A percentile compares a stretch with the other conserved stretches of the same genome.
Conservation (phyloP, 208 protist species). For the Porcisia hertigi region DNA sequence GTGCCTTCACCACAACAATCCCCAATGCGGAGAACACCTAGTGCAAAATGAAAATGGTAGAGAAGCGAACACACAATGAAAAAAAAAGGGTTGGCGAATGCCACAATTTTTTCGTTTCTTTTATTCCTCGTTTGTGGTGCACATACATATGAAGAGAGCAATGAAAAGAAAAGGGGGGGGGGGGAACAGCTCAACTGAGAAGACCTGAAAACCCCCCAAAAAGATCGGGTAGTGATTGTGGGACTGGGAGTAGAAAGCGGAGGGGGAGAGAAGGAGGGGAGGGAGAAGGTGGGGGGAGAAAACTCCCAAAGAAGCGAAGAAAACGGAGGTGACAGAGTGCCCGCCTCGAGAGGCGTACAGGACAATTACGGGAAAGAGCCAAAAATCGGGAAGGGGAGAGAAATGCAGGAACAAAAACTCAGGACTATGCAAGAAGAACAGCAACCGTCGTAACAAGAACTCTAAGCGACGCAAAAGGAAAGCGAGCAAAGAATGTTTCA, state of each 20-base stretch:
- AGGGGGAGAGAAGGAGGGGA: neutral
- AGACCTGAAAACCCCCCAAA: neutral
- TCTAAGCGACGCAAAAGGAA: neutral
- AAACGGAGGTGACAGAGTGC: neutral
- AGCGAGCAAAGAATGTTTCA: neutral
- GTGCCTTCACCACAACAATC: neutral
- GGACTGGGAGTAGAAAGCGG: no score
- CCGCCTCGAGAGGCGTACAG: neutral
- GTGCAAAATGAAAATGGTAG: neutral
- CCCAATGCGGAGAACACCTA: neutral
- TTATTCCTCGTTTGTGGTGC: neutral
- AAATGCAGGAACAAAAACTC: neutral
- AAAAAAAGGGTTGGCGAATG: neutral
- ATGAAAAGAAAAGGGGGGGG: neutral
- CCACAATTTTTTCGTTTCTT: neutral
- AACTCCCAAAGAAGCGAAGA: neutral
- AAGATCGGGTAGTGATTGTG: neutral
- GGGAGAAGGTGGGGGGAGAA: neutral
- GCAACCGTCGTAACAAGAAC: neutral
- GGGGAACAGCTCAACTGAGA: neutral
- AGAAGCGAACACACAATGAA: neutral
- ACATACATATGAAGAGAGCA: neutral
- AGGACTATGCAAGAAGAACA: neutral
- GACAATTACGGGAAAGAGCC: neutral
- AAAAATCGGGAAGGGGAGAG: constrained; percentile 1